Conservation (phyloP, 2,329 filamentous ascomycete genomes). For the Ophiocordyceps australis region DNA sequence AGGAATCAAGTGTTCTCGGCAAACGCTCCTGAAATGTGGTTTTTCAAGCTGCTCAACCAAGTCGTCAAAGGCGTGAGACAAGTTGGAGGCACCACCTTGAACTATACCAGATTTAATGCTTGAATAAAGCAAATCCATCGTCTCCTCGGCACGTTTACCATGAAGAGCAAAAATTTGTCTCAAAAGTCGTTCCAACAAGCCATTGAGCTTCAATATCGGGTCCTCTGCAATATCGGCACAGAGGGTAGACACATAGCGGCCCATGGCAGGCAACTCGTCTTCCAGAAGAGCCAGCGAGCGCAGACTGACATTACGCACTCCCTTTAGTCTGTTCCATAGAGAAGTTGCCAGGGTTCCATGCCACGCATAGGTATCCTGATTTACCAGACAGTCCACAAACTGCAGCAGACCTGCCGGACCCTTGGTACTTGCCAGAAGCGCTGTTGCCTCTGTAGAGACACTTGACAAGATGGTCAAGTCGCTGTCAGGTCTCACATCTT, state of each 20-base stretch:
- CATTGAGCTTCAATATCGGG: conserved; percentile 27
- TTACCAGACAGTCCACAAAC: conserved; percentile 26
- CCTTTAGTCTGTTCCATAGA: conserved; percentile 35
- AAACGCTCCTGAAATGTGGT: conserved; percentile 17
- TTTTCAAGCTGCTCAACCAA: conserved; percentile 9
- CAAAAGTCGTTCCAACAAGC: conserved; percentile 27
- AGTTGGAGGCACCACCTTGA: no score
- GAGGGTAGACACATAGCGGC: conserved; percentile 31
- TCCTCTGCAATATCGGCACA: conserved; percentile 29
- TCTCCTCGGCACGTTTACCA: conserved; percentile 12
- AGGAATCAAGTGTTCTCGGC: conserved; percentile 23
- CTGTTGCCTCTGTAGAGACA: conserved; percentile 13
- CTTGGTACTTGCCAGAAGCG: conserved; percentile 14
- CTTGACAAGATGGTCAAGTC: conserved; percentile 31
- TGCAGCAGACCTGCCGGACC: conserved; percentile 23
- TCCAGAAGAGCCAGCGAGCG: conserved; percentile 45
- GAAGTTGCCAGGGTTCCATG: conserved; percentile 21
- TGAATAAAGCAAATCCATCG: no score
- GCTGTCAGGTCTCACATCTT: conserved; percentile 4
- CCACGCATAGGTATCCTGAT: conserved; percentile 18
- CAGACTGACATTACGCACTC: conserved; percentile 33
- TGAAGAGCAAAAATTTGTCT: conserved; percentile 21
- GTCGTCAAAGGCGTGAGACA: conserved; percentile 7
- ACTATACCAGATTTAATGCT: no score
- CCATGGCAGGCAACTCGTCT: conserved; percentile 43